These are phyloP conservation scores for Boechera divaricarpa DNA, from an alignment of 345 rosid genomes.

Conservation along the genomic window DNA sequence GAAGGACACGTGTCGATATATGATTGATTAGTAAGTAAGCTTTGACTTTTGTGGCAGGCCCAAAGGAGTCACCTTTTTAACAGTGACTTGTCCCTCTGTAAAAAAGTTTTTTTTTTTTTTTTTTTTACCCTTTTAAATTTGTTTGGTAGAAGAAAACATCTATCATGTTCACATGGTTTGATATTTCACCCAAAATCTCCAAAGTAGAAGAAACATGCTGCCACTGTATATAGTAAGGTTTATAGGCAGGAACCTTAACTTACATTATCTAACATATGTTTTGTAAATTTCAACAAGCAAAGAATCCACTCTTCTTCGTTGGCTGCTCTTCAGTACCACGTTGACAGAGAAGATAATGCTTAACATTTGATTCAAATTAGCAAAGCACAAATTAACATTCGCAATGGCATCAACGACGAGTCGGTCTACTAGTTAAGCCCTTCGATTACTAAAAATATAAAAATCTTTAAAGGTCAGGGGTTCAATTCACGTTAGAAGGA, in stretches of 20 bases:
- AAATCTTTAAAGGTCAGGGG: too few species aligned
- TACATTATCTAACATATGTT: neutral
- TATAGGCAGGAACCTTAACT: neutral
- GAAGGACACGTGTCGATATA: slow-evolving; percentile 31
- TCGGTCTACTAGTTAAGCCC: too few species aligned
- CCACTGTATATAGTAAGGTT: neutral
- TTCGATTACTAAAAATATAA: too few species aligned
- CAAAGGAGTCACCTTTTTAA: slow-evolving; percentile 14
- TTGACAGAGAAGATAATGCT: too few species aligned
- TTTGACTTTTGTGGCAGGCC: slow-evolving; percentile 40
- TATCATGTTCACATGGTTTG: neutral
- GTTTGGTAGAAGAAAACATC: slow-evolving; percentile 1
- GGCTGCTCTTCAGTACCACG: too few species aligned
- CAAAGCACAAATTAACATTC: too few species aligned
- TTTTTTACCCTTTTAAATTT: neutral
- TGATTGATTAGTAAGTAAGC: neutral
- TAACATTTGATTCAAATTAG: too few species aligned
- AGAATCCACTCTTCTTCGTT: too few species aligned
- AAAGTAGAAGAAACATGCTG: slow-evolving; percentile 11
- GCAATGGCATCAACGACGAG: too few species aligned
- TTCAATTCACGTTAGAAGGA: too few species aligned
- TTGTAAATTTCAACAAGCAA: too few species aligned
- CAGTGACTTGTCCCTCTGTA: slow-evolving; percentile 16
- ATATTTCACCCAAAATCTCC: neutral
- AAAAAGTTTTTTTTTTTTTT: neutral